Percentiles rank a stretch among this genome's conserved stretches.
These are phyloP conservation scores for Fusarium equiseti DNA, from an alignment of 2,329 filamentous ascomycete genomes.

Conservation along the genomic window DNA sequence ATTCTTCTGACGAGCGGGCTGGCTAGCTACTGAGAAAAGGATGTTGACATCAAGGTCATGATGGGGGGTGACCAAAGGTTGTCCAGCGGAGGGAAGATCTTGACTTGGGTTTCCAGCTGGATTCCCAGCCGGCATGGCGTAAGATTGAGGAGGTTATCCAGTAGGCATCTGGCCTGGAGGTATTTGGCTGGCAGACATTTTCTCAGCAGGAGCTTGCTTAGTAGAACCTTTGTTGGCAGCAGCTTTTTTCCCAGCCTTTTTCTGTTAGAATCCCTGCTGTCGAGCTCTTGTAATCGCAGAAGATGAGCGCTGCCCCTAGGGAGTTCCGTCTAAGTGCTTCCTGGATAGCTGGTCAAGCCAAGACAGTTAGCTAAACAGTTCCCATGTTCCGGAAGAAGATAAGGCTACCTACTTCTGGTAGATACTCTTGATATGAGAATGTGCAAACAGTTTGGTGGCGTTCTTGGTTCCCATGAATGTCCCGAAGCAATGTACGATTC, in stretches of 20 bases:
- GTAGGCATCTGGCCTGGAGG: too few relatives aligned
- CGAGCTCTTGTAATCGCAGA: constrained; percentile 19
- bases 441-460: background rate
- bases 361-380: constrained; percentile 20
- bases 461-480: background rate
- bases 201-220: too few relatives aligned
- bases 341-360: constrained; percentile 8
- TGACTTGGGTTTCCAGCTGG: too few relatives aligned
- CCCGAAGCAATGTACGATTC: background rate
- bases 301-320: constrained; percentile 8
- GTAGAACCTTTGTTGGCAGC: too few relatives aligned
- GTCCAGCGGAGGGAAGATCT: too few relatives aligned
- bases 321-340: background rate
- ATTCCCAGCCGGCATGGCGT: too few relatives aligned
- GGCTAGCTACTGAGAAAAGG: background rate
- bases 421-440: background rate
- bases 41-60: background rate
- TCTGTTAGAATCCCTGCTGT: background rate
- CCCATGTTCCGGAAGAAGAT: constrained; percentile 10
- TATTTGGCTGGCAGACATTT: too few relatives aligned
- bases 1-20: constrained; percentile 18
- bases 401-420: constrained; percentile 28
- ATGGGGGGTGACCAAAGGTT: too few relatives aligned
- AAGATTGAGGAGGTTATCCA: too few relatives aligned
- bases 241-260: too few relatives aligned